Evolutionary conservation across 805 yeast species (phyloP).

Genomic region (Ogataea minuta): DNA sequence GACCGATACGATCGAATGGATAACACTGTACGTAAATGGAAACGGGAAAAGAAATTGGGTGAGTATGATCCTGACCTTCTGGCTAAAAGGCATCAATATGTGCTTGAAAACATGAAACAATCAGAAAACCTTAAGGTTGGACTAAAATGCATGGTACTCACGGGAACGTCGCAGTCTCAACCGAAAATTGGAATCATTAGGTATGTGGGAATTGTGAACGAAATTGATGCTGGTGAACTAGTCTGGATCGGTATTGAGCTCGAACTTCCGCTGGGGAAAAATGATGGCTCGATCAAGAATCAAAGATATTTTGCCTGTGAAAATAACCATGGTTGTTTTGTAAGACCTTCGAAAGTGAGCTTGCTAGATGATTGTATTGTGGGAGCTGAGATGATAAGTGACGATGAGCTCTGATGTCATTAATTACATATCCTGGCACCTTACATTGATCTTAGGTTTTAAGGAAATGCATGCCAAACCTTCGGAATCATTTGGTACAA

Average conservation of each 20-base stretch:
- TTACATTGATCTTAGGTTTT: no score
- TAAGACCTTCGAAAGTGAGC: slow-evolving; percentile 48
- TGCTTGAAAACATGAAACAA: slow-evolving; percentile 30
- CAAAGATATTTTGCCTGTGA: slow-evolving; percentile 53
- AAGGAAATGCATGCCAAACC: no score
- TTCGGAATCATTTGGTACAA: no score
- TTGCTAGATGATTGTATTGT: not conserved
- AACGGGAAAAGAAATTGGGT: slow-evolving; percentile 64
- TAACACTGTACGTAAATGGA: slow-evolving; percentile 77
- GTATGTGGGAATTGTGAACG: slow-evolving; percentile 66
- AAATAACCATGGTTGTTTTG: slow-evolving; percentile 70
- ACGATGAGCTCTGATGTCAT: slow-evolving; percentile 10
- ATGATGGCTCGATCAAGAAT: slow-evolving; percentile 74
- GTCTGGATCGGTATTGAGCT: slow-evolving; percentile 84
- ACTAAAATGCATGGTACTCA: slow-evolving; percentile 47
- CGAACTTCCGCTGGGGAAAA: slow-evolving; percentile 84
- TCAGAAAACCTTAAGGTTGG: slow-evolving; percentile 43
- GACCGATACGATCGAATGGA: slow-evolving; percentile 58
- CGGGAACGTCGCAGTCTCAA: slow-evolving; percentile 31
- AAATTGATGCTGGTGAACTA: slow-evolving; percentile 47
- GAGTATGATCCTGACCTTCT: slow-evolving; percentile 59
- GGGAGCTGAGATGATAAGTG: slow-evolving; percentile 11
- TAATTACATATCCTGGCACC: no score
- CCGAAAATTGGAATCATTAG: slow-evolving; percentile 69
- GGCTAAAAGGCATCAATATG: slow-evolving; percentile 26